Evolutionary conservation across 176 grass and related monocot genomes (phyloP).

Genomic region (Thalia dealbata): DNA sequence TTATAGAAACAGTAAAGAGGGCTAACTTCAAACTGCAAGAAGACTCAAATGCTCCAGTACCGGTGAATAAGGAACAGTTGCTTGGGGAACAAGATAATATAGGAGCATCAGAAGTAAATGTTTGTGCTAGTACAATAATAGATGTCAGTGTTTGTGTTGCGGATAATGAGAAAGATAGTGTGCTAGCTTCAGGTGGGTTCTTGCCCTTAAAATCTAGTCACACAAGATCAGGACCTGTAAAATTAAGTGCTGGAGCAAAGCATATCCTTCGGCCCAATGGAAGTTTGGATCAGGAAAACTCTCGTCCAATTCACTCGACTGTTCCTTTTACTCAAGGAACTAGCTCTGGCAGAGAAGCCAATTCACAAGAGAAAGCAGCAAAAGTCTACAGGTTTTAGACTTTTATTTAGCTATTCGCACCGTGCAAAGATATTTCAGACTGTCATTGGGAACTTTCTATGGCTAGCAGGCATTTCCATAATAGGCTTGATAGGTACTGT

Average conservation of each 20-base stretch:
- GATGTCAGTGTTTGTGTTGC: conserved; percentile 13
- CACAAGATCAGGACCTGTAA: conserved; percentile 27
- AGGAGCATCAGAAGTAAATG: conserved; percentile 36
- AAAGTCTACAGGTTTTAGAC: conserved; percentile 20
- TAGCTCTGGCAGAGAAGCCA: conserved; percentile 19
- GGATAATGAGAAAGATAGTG: conserved; percentile 19
- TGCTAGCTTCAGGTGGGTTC: conserved; percentile 5
- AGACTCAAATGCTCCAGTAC: conserved; percentile 6
- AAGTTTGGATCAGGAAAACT: conserved; percentile 35
- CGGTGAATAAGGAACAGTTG: conserved; percentile 26
- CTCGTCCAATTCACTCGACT: conserved; percentile 30
- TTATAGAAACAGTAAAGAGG: conserved; percentile 39
- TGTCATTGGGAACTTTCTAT: background rate
- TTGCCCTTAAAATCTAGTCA: conserved; percentile 13
- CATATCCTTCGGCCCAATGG: conserved; percentile 35
- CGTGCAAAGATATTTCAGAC: background rate
- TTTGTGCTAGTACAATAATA: conserved; percentile 30
- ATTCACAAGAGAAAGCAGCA: conserved; percentile 40
- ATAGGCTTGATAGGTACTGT: background rate
- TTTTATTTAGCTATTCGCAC: background rate
- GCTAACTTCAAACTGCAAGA: conserved; percentile 30
- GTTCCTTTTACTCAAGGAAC: conserved; percentile 27
- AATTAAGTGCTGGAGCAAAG: conserved; percentile 37
- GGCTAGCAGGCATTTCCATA: background rate
- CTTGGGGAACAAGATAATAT: conserved; percentile 34